phyloP scores from a whole-genome alignment of 2,329 filamentous ascomycete species.

The Scedosporium apiospermum region DNA sequence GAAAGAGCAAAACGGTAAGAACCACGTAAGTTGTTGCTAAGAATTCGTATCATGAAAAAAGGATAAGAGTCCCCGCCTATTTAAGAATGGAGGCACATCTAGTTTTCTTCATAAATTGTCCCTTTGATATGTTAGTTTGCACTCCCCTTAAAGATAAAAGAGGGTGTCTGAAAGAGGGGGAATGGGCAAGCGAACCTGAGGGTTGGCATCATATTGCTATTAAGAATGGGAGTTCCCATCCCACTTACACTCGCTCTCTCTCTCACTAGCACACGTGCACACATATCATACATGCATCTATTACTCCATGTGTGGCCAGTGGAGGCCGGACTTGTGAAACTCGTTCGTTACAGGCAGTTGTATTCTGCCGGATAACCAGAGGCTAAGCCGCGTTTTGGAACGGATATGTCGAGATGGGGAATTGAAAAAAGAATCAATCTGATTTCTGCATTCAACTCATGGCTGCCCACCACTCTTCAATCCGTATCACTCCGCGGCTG shows the following conservation, averaged over 20 bases:
- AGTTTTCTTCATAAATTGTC: no score
- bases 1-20: not conserved
- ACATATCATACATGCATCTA: not conserved
- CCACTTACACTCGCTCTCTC: not conserved
- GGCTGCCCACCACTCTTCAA: not conserved
- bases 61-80: not conserved
- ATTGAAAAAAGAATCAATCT: not conserved
- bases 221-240: not conserved
- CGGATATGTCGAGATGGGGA: not conserved
- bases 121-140: no score
- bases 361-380: slow-evolving; percentile 6
- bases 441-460: not conserved
- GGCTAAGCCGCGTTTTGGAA: not conserved
- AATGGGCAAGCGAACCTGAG: not conserved
- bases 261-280: no score
- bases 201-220: not conserved
- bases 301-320: not conserved
- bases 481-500: not conserved
- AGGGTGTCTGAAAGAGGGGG: not conserved
- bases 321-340: slow-evolving; percentile 3
- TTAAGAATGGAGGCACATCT: no score
- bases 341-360: slow-evolving; percentile 6
- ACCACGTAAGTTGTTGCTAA: not conserved
- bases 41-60: not conserved
- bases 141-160: not conserved